Conservation (phyloP, 176 grass and related monocot species). For the Oryza glaberrima region DNA sequence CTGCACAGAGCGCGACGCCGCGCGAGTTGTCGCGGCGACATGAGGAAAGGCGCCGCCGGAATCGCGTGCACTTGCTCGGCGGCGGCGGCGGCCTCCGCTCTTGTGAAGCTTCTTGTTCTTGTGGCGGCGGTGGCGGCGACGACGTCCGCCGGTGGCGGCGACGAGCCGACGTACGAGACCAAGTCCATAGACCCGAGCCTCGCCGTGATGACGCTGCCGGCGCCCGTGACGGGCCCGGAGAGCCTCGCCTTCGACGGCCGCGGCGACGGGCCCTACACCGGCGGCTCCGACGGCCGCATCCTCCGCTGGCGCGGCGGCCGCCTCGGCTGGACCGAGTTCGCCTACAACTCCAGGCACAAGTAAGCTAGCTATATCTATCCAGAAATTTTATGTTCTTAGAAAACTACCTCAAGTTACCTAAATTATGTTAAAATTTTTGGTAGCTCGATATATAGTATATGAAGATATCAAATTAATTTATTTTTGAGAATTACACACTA, state of each 20-base stretch:
- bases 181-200: constrained; percentile 47
- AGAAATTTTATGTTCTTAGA: no score
- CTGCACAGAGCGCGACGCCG: no score
- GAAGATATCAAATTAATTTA: no score
- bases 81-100: neutral
- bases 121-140: constrained; percentile 2
- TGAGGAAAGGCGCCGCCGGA: neutral
- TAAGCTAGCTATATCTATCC: neutral
- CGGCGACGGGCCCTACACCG: constrained; percentile 74
- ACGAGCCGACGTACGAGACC: constrained; percentile 15
- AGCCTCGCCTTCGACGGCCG: constrained; percentile 78
- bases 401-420: no score
- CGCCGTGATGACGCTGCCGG: constrained; percentile 46
- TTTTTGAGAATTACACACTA: no score
- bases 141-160: neutral
- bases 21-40: neutral
- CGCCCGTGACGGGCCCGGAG: constrained; percentile 64
- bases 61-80: neutral
- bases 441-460: no score
- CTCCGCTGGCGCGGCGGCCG: constrained; percentile 57
- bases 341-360: constrained; percentile 60
- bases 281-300: constrained; percentile 77
- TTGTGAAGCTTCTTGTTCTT: constrained; percentile 19
- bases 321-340: constrained; percentile 67
- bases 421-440: no score